These are phyloP conservation scores for Cutaneotrichosporon daszewskae DNA, from an alignment of 1,284 basidiomycete genomes.

Conservation along the genomic window DNA sequence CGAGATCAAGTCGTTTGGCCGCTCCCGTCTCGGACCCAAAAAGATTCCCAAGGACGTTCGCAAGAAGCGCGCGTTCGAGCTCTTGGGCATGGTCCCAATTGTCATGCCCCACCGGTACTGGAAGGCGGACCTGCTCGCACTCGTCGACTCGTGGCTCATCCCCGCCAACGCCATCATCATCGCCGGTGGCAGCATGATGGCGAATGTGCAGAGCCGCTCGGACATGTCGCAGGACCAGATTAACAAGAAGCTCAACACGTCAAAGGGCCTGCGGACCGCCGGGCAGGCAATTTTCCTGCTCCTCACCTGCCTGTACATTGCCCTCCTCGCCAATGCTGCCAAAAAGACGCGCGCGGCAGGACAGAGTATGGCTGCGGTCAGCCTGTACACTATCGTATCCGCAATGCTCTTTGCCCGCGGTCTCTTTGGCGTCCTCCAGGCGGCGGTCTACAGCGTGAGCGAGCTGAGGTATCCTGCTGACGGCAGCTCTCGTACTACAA, in stretches of 20 bases:
- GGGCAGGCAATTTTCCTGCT: constrained; percentile 30
- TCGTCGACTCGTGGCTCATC: constrained; percentile 19
- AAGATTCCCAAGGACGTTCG: neutral
- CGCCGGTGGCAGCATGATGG: constrained; percentile 24
- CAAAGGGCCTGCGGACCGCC: constrained; percentile 20
- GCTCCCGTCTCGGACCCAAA: constrained; percentile 5
- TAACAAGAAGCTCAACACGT: constrained; percentile 6
- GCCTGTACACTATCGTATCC: constrained; percentile 16
- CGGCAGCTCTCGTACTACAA: constrained; percentile 19
- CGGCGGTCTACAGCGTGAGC: constrained; percentile 4
- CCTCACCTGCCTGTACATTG: constrained; percentile 21
- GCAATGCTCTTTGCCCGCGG: constrained; percentile 22
- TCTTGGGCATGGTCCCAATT: constrained; percentile 1
- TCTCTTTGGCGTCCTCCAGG: constrained; percentile 29
- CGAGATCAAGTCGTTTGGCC: constrained; percentile 8
- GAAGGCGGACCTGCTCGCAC: constrained; percentile 6
- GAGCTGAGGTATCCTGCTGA: neutral
- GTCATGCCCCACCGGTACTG: constrained; percentile 13
- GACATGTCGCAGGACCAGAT: neutral
- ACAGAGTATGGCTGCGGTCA: constrained; percentile 1
- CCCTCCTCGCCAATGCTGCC: constrained; percentile 11
- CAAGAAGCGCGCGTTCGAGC: neutral
- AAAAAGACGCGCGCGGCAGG: constrained; percentile 3
- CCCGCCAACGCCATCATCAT: constrained; percentile 30
- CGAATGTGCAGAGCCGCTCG: neutral